phyloP scores from a whole-genome alignment of 1,284 basidiomycete species.

The Wallemia mellicola region DNA sequence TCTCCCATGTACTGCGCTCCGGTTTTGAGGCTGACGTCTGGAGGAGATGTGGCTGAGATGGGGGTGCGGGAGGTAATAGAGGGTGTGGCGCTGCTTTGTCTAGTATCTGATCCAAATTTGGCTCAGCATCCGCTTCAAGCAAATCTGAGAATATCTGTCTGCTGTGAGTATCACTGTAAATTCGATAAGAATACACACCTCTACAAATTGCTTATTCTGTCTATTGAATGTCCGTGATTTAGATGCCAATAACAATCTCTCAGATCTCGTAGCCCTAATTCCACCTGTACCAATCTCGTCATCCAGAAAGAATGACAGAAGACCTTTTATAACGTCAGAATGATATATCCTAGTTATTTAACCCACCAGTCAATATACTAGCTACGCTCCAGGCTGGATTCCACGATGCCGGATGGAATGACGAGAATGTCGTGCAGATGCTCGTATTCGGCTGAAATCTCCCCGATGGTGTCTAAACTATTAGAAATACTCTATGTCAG shows the following conservation, averaged over 20 bases:
- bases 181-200: neutral
- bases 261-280: constrained; percentile 3
- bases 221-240: constrained; percentile 5
- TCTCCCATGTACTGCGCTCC: neutral
- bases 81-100: neutral
- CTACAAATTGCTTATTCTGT: neutral
- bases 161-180: neutral
- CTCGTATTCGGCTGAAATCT: constrained; percentile 7
- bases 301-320: constrained; percentile 10
- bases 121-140: neutral
- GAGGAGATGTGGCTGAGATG: neutral
- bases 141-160: neutral
- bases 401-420: constrained; percentile 9
- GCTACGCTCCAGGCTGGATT: constrained; percentile 9
- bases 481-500: neutral
- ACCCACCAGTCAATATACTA: constrained; percentile 8
- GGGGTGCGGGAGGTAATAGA: neutral
- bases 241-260: constrained; percentile 3
- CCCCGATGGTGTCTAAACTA: constrained; percentile 10
- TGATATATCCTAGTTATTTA: neutral
- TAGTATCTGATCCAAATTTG: neutral
- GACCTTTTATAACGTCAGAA: constrained; percentile 2
- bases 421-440: constrained; percentile 6
- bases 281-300: constrained; percentile 11
- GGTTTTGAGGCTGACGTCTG: neutral